These are phyloP conservation scores for Pestalotiopsis sp. DNA, from an alignment of 2,329 filamentous ascomycete genomes.

Conservation along the genomic window DNA sequence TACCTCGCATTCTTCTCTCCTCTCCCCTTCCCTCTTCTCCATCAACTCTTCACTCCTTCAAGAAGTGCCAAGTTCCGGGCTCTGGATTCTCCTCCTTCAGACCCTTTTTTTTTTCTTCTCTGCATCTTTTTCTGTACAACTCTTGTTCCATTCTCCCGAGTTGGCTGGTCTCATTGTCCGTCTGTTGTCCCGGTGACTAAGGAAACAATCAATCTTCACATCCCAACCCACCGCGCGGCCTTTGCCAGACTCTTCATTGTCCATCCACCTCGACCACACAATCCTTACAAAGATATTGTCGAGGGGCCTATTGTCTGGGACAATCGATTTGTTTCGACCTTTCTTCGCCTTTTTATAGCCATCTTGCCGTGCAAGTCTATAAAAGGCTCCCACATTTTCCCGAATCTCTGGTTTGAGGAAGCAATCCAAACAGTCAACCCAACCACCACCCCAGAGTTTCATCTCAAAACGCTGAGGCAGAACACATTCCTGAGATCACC, in stretches of 20 bases:
- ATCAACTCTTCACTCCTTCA: neutral
- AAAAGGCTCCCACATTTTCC: neutral
- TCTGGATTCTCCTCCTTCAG: neutral
- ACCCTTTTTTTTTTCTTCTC: neutral
- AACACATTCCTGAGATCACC: neutral
- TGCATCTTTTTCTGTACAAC: slow-evolving; percentile 3
- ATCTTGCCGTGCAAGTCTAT: slow-evolving; percentile 9
- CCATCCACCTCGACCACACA: neutral
- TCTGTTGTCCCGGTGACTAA: neutral
- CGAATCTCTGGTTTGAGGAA: neutral
- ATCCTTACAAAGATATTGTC: neutral
- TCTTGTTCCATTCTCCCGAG: neutral
- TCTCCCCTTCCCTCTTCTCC: neutral
- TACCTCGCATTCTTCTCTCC: neutral
- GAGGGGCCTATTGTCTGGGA: neutral
- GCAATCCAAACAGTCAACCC: neutral
- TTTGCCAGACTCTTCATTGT: slow-evolving; percentile 1
- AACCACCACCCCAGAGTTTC: neutral
- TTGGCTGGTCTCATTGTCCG: neutral
- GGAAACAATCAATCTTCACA: neutral
- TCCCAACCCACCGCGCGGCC: neutral
- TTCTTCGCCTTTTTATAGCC: neutral
- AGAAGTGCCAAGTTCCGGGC: neutral
- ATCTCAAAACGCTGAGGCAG: too few species aligned
- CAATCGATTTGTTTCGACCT: slow-evolving; percentile 10